Base-by-base conservation (phyloP, 1,139 yeast genomes). In the Suhomyces bokatorum region DNA sequence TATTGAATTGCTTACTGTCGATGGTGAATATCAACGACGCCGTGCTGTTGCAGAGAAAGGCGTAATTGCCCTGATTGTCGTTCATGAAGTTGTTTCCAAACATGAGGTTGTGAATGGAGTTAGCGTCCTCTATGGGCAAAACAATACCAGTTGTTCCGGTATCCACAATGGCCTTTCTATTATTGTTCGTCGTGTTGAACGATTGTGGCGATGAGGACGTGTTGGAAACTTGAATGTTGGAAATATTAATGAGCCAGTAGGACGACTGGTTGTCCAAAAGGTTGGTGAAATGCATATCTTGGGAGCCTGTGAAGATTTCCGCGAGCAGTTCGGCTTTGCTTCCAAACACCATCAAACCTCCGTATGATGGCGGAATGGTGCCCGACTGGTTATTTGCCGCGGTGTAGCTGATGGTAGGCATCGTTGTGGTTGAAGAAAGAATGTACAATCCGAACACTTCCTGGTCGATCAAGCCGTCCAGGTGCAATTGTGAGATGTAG, bases 131-230 rank as follows among this genome's bases (percentile, higher is more conserved):
- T n/a, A 74, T 63, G 2, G 87, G 82, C 41, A 81, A 62, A 6
- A 80, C 79, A 22, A 83, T 62, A 2, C 85, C 77, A 0, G 88
- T 83, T 2, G 88, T 82, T 14, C 88, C 89, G 11, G 87, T 80
- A 56, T 83, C 90, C 24, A 83, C 67, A 35, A 83, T 70, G 5
- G 81, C 83, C 4, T 65, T 57, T 59, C 82, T 67, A 35, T 46
- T 51, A n/a, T 50, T 46, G 29, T 20, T 22, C 8, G 47, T 14
- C 10, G 37, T 6, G 11, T 44, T 44, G 17, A 44, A 35, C 14
- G 37, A 6, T 15, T 32, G 38, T 11, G 37, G 30, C 8, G 60
- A 44, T 11, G 54, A 36, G 24, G 57, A 53, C 4, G 63, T 65
- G 45, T 69, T 66, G 11, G 44, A 27, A 4, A 73, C 58, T 34